Conservation (phyloP, 1,139 yeast genomes). For the Kluyveromyces sp. region DNA sequence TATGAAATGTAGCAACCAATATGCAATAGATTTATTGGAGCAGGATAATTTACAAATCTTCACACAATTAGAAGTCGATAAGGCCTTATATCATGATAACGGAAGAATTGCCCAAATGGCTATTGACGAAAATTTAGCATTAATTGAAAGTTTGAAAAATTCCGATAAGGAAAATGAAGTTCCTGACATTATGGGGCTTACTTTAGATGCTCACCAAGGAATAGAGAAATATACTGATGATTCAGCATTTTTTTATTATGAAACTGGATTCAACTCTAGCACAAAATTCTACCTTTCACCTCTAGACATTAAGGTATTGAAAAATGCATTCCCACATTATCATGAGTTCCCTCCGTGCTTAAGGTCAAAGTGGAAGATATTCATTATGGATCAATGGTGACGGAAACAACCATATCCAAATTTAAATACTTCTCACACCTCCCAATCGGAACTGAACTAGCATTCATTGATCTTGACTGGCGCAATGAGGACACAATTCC, state of each 20-base stretch:
- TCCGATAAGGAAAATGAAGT: background rate
- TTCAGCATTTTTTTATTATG: constrained; percentile 52
- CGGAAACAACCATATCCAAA: constrained; percentile 44
- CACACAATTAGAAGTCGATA: constrained; percentile 47
- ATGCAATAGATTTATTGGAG: constrained; percentile 46
- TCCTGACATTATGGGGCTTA: constrained; percentile 13
- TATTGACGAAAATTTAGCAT: constrained; percentile 42
- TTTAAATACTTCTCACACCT: constrained; percentile 72
- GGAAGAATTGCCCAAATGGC: constrained; percentile 55
- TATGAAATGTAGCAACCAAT: constrained; percentile 53
- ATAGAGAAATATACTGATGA: constrained; percentile 28
- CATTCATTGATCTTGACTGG: constrained; percentile 87
- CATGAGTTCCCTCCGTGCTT: constrained; percentile 55
- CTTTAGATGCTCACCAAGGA: constrained; percentile 13
- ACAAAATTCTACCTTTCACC: constrained; percentile 62
- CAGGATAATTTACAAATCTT: constrained; percentile 41
- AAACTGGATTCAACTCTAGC: constrained; percentile 63
- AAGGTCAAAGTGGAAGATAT: constrained; percentile 63
- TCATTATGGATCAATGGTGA: constrained; percentile 50
- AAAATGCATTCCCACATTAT: constrained; percentile 55
- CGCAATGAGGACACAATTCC: constrained; percentile 36
- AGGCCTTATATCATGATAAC: constrained; percentile 50
- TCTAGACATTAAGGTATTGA: constrained; percentile 68
- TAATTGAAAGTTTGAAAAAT: constrained; percentile 28
- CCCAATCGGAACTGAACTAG: constrained; percentile 79